These are phyloP conservation scores for Astrothelium subdiscretum DNA, from an alignment of 495 filamentous ascomycete species.

Conservation along the genomic window DNA sequence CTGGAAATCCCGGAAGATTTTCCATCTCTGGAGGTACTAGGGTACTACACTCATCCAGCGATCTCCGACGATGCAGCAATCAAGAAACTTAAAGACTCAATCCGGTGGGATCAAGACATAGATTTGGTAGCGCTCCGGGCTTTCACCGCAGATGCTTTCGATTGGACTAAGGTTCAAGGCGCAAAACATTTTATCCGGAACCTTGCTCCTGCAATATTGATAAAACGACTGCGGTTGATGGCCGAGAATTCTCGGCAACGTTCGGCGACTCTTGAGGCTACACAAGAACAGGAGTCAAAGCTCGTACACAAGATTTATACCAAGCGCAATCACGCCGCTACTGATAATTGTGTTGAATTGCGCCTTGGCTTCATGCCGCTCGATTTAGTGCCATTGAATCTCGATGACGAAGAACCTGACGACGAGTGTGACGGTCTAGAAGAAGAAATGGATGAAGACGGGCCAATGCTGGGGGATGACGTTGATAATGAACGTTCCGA, in stretches of 20 bases:
- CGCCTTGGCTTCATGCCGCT: conserved; percentile 66
- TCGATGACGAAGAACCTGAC: conserved; percentile 39
- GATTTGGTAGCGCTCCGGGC: conserved; percentile 55
- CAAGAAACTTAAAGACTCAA: conserved; percentile 39
- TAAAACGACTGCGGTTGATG: conserved; percentile 44
- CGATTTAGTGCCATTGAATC: conserved; percentile 64
- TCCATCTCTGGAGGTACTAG: conserved; percentile 63
- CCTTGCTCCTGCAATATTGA: conserved; percentile 66
- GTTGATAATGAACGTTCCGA: conserved; percentile 13
- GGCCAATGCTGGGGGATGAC: conserved; percentile 19
- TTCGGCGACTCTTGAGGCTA: conserved; percentile 24
- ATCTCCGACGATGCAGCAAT: conserved; percentile 57
- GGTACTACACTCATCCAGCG: conserved; percentile 76
- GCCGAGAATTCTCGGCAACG: conserved; percentile 8
- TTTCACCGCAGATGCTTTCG: conserved; percentile 69
- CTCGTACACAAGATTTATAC: conserved; percentile 53
- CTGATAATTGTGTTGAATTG: conserved; percentile 63
- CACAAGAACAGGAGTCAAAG: conserved; percentile 33
- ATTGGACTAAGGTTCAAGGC: conserved; percentile 68
- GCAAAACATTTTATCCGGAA: conserved; percentile 76
- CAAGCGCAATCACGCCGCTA: conserved; percentile 55
- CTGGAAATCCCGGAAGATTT: conserved; percentile 71
- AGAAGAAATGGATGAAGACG: conserved; percentile 25
- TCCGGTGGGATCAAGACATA: conserved; percentile 53
- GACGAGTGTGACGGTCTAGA: conserved; percentile 30